A percentile compares a stretch with the other conserved stretches of the same genome.
Conservation (phyloP, 2,329 filamentous ascomycete genomes). For the Ambrosiella beaveri region DNA sequence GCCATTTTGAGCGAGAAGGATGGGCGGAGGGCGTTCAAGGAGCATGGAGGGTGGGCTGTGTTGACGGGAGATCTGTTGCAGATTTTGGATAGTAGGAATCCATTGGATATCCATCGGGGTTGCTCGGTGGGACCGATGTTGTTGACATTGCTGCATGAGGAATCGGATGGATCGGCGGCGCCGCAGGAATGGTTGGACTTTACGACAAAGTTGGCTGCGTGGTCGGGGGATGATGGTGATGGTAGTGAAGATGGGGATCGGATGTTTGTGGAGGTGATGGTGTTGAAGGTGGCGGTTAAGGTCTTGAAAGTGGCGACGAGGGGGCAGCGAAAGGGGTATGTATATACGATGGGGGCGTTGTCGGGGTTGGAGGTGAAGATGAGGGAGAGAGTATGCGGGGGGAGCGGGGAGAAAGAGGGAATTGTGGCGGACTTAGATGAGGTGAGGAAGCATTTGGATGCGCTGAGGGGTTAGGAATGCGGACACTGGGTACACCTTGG, state of each 20-base stretch:
- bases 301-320: slow-evolving; percentile 30
- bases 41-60: slow-evolving; percentile 35
- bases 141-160: slow-evolving; percentile 25
- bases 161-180: neutral
- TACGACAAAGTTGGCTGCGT: slow-evolving; percentile 33
- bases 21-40: slow-evolving; percentile 31
- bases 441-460: neutral
- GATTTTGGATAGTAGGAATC: slow-evolving; percentile 22
- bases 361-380: slow-evolving; percentile 30
- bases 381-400: slow-evolving; percentile 14
- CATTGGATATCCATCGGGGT: neutral
- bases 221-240: slow-evolving; percentile 22
- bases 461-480: neutral
- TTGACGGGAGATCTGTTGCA: slow-evolving; percentile 32
- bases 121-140: slow-evolving; percentile 21
- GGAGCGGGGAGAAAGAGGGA: slow-evolving; percentile 18
- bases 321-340: slow-evolving; percentile 32
- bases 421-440: slow-evolving; percentile 24
- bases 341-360: slow-evolving; percentile 33
- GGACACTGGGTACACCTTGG: neutral
- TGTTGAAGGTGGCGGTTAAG: slow-evolving; percentile 37
- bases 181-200: slow-evolving; percentile 39
- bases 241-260: slow-evolving; percentile 16
- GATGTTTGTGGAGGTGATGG: slow-evolving; percentile 35
- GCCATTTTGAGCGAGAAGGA: slow-evolving; percentile 33